phyloP scores from a whole-genome alignment of 2,329 filamentous ascomycete species.

The Hymenotorrendiella dingleyae region DNA sequence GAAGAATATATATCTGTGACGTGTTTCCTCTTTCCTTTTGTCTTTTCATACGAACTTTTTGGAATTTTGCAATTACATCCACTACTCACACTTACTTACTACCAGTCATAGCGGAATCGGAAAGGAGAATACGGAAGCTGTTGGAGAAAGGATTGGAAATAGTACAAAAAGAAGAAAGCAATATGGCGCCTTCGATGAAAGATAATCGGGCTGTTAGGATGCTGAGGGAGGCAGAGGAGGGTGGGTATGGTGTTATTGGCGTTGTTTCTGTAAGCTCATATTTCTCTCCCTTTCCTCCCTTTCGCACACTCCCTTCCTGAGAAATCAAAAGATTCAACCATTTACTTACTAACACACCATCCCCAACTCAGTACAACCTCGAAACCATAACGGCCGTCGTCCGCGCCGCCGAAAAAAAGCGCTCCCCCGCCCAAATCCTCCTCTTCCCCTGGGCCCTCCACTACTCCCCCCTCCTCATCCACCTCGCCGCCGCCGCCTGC shows the following conservation, averaged over 20 bases:
- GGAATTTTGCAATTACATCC: neutral
- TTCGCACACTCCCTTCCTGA: no score
- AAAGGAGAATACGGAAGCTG: no score
- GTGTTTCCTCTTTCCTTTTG: neutral
- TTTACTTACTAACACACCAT: neutral
- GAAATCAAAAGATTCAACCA: neutral
- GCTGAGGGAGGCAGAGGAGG: slow-evolving; percentile 45
- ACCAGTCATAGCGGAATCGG: no score
- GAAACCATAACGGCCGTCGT: slow-evolving; percentile 65
- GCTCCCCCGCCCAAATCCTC: slow-evolving; percentile 61
- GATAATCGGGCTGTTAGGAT: slow-evolving; percentile 30
- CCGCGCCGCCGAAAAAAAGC: slow-evolving; percentile 60
- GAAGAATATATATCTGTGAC: no score
- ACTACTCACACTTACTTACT: neutral
- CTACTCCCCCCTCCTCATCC: slow-evolving; percentile 51
- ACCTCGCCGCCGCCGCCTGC: slow-evolving; percentile 49
- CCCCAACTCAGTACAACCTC: slow-evolving; percentile 50
- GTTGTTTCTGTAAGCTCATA: slow-evolving; percentile 37
- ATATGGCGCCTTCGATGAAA: slow-evolving; percentile 9
- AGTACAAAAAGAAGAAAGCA: neutral
- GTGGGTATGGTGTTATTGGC: slow-evolving; percentile 49
- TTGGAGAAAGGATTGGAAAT: no score
- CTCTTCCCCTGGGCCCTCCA: slow-evolving; percentile 67
- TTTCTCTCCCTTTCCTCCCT: no score
- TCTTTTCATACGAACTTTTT: neutral